These are phyloP conservation scores for Linum trigynum DNA, from an alignment of 345 rosid species.

Conservation along the genomic window DNA sequence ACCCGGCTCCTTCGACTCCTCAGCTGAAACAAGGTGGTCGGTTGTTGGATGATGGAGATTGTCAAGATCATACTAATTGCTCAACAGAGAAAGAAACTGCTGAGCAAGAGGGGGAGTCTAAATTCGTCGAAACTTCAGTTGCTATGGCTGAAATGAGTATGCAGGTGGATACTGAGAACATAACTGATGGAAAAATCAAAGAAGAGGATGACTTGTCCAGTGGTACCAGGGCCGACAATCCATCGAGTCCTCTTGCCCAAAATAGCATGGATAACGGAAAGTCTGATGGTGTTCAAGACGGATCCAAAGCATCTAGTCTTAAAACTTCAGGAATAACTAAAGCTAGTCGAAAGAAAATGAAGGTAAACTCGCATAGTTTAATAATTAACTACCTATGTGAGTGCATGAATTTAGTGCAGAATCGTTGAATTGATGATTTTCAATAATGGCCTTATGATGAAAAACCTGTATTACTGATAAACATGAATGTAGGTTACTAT, in stretches of 20 bases:
- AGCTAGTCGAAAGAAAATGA: constrained; percentile 57
- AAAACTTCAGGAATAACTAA: constrained; percentile 32
- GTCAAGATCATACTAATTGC: constrained; percentile 51
- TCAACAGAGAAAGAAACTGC: constrained; percentile 48
- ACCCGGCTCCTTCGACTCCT: constrained; percentile 82
- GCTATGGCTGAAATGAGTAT: constrained; percentile 27
- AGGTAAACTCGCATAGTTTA: constrained; percentile 22
- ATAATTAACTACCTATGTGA: not conserved
- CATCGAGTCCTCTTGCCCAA: constrained; percentile 10
- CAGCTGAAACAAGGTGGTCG: constrained; percentile 54
- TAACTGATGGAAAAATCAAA: constrained; percentile 22
- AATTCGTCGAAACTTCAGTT: constrained; percentile 80
- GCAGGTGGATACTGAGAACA: constrained; percentile 19
- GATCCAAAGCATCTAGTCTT: constrained; percentile 29
- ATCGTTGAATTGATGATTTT: too few species aligned
- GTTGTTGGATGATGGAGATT: constrained; percentile 54
- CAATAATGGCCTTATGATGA: not conserved
- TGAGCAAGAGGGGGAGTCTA: constrained; percentile 63
- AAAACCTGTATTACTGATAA: not conserved
- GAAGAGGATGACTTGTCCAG: constrained; percentile 42
- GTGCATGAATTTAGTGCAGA: not conserved
- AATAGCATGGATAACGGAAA: constrained; percentile 22
- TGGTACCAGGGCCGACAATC: constrained; percentile 24
- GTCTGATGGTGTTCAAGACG: constrained; percentile 22
- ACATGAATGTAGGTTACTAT: too few species aligned